Conservation (phyloP, 2,329 filamentous ascomycete species). For the Cephalotrichum gorgonifer region DNA sequence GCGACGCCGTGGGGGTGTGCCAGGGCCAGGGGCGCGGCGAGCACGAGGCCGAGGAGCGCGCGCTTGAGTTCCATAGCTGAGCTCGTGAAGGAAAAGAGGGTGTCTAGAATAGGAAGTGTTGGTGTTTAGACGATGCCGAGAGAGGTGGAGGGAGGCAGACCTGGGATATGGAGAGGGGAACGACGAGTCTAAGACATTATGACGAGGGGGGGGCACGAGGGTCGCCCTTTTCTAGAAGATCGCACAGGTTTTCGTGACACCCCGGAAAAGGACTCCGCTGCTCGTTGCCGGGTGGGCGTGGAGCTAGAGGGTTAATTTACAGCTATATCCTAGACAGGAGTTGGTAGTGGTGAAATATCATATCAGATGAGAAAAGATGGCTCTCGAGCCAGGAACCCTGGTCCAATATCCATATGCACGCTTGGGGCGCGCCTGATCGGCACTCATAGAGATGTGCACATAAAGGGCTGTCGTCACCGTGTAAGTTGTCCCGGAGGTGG, state of each 20-base stretch:
- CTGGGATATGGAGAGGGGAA: neutral
- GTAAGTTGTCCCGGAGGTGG: neutral
- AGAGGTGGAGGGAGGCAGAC: neutral
- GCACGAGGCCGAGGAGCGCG: neutral
- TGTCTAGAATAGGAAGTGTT: neutral
- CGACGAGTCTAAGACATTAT: neutral
- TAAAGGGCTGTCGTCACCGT: neutral
- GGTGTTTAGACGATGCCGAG: too few species aligned
- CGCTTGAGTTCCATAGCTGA: slow-evolving; percentile 6
- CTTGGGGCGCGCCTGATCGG: too few species aligned
- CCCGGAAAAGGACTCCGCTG: neutral
- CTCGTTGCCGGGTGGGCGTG: too few species aligned
- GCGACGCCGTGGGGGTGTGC: slow-evolving; percentile 7
- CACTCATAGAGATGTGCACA: too few species aligned
- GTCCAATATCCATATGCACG: neutral
- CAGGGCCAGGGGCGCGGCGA: slow-evolving; percentile 6
- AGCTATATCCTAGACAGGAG: too few species aligned
- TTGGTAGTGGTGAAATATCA: too few species aligned
- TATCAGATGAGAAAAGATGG: too few species aligned
- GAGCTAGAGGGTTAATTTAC: too few species aligned
- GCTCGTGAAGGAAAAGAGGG: neutral
- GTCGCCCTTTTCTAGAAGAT: neutral
- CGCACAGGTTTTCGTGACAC: neutral
- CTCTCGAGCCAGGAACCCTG: too few species aligned
- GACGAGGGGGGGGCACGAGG: neutral